Evolutionary conservation across 768 basidiomycete genomes (phyloP).

Genomic region (Boletus patriciae): DNA sequence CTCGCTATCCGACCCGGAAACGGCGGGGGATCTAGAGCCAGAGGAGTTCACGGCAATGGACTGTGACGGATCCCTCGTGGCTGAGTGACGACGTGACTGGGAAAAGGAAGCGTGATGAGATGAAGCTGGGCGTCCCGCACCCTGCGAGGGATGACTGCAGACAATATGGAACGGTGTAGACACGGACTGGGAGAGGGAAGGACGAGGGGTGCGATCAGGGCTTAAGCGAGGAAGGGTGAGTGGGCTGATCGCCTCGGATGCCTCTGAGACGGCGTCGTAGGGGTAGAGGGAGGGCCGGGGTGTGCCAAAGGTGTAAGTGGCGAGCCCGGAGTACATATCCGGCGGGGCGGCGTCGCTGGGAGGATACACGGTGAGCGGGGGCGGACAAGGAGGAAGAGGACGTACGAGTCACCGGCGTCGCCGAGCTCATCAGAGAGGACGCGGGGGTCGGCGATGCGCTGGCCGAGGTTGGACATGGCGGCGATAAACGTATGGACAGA

Average conservation of each 20-base stretch:
- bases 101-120: conserved; percentile 12
- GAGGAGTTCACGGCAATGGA: not conserved
- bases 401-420: conserved; percentile 3
- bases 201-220: conserved; percentile 46
- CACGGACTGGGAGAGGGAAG: conserved; percentile 35
- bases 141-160: conserved; percentile 38
- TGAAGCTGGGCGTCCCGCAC: conserved; percentile 28
- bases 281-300: conserved; percentile 21
- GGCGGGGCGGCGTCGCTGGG: not conserved
- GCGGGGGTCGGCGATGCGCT: conserved; percentile 32
- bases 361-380: not conserved
- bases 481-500: conserved; percentile 20
- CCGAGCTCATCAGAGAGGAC: conserved; percentile 30
- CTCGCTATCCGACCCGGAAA: conserved; percentile 31
- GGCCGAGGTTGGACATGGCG: conserved; percentile 25
- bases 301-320: conserved; percentile 45
- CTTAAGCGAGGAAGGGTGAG: conserved; percentile 34
- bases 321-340: conserved; percentile 40
- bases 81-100: conserved; percentile 18
- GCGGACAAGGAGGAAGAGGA: not conserved
- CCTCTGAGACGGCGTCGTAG: conserved; percentile 13
- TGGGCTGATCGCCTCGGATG: conserved; percentile 37
- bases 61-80: conserved; percentile 5
- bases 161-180: conserved; percentile 6
- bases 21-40: conserved; percentile 5